Evolutionary conservation across 2,329 filamentous ascomycete genomes (phyloP), one percentile per base, ranked within the genome.

Genomic region (Chaetothyriales sp.): DNA sequence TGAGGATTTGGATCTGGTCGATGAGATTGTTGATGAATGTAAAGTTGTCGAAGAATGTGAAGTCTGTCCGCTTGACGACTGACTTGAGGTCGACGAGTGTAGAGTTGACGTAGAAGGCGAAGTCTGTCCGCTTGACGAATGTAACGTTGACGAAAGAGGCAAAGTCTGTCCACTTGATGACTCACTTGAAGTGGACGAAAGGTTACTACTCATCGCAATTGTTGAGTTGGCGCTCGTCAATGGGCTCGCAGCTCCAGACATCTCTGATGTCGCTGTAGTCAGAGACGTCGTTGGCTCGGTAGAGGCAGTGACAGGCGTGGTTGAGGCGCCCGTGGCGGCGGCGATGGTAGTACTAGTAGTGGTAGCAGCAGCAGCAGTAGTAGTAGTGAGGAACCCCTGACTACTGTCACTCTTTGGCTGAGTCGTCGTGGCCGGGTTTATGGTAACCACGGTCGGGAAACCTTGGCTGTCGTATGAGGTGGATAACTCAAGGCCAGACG

Each of bases 381-480:
- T 49, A 25, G 67, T 71, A 51, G 72, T 68, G 29, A 69, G 63
- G 53, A 73, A 73, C 3, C 73, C 73, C 52, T 69, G 64, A 25
- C 68, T 62, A 58, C 76, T 67, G 61, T 71, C 76, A 46, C 66
- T 69, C 51, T 67, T 71, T 5, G 66, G 56, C 7, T 65, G 58
- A 4, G 66, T 64, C 29, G 64, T 51, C 48, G 58, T 63, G 19
- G 68, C 69, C 10, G 63, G 18, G 65, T 57, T 18, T 69, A 56
- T 61, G 5, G 70, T 72, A 52, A 67, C 65, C 1, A 73, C 69
- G 1, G 73, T 76, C 25, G 69, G 67, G 62, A 77, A 77, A 33
- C 74, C 73, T 56, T 69, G 68, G 29, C 74, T 62, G 60, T 77
- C 67, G 59, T 69, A 58, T 5, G 50, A 54, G n/a, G 73, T 76